A percentile compares a stretch with the other conserved stretches of the same genome.
These are phyloP conservation scores for Boletus rubescentipes DNA, from an alignment of 768 basidiomycete genomes.

Conservation along the genomic window DNA sequence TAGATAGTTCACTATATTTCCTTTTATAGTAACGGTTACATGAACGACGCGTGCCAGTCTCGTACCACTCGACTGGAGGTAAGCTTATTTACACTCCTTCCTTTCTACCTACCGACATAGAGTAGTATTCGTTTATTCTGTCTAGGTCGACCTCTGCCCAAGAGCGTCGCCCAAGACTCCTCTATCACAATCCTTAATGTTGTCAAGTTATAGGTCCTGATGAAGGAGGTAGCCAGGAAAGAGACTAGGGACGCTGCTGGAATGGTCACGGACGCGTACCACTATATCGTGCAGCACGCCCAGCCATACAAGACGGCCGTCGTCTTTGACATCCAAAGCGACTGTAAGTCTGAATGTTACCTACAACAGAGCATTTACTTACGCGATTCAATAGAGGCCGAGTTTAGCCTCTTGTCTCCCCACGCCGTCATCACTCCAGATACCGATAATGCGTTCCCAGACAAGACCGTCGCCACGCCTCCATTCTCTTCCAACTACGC, in stretches of 20 bases:
- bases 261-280: slow-evolving; percentile 5
- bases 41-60: no score
- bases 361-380: background rate
- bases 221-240: background rate
- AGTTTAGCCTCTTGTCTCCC: slow-evolving; percentile 14
- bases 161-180: background rate
- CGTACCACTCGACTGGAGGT: no score
- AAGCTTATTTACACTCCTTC: no score
- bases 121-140: no score
- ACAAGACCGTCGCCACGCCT: no score
- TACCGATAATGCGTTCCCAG: background rate
- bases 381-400: background rate
- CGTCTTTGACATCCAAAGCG: no score
- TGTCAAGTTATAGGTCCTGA: slow-evolving; percentile 3
- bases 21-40: no score
- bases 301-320: background rate
- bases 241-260: background rate
- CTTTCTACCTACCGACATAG: no score
- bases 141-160: no score
- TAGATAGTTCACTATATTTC: no score
- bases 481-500: no score
- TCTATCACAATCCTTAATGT: slow-evolving; percentile 1
- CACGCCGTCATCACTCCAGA: background rate
- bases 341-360: background rate
- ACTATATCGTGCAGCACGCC: slow-evolving; percentile 1